These are phyloP conservation scores for Aspergillus sergii DNA, from an alignment of 2,329 filamentous ascomycete species.

Conservation along the genomic window DNA sequence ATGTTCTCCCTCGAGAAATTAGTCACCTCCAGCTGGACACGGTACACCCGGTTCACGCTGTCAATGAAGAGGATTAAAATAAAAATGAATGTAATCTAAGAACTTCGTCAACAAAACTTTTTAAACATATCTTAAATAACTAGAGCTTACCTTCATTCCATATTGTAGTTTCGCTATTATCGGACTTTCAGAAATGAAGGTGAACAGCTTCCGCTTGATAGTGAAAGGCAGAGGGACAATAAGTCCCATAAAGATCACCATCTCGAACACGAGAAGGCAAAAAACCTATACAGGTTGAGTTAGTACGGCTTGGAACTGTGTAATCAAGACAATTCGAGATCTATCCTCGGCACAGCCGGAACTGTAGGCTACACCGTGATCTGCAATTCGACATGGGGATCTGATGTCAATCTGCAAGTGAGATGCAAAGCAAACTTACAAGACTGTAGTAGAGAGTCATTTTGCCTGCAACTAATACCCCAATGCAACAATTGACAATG, in stretches of 20 bases:
- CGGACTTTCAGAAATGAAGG: constrained; percentile 90
- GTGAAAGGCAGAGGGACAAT: constrained; percentile 84
- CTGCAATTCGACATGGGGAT: background rate
- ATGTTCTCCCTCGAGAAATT: constrained; percentile 67
- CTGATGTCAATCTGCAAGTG: background rate
- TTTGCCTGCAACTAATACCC: constrained; percentile 30
- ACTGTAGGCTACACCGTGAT: constrained; percentile 27
- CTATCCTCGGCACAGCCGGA: constrained; percentile 10
- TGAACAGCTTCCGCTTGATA: constrained; percentile 83
- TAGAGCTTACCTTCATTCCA: constrained; percentile 73
- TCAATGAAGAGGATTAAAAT: constrained; percentile 98
- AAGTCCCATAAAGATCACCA: constrained; percentile 53
- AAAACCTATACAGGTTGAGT: constrained; percentile 45
- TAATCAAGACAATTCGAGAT: background rate
- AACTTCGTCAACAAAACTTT: constrained; percentile 7
- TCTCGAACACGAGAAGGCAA: constrained; percentile 52
- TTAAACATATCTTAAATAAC: too few relatives aligned
- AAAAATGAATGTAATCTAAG: constrained; percentile 93
- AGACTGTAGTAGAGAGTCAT: constrained; percentile 73
- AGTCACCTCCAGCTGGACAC: constrained; percentile 86
- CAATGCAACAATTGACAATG: background rate
- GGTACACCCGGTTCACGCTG: constrained; percentile 93
- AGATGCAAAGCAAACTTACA: constrained; percentile 47
- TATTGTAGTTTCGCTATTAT: constrained; percentile 92
- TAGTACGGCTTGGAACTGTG: constrained; percentile 15